Conservation (phyloP, 495 filamentous ascomycete species). For the Hypoxylon intermedium region DNA sequence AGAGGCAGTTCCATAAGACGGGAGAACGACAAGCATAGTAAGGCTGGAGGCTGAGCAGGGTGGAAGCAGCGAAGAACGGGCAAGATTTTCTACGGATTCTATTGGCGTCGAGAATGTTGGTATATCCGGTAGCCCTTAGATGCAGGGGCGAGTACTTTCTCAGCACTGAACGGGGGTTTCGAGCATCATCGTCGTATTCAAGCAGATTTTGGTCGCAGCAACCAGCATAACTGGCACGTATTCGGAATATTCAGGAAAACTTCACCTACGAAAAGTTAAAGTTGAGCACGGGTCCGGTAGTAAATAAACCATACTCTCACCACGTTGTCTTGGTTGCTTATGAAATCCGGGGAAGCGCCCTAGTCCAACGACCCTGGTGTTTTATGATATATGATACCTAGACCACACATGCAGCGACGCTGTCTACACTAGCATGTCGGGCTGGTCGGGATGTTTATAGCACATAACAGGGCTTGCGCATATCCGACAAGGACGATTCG, state of each 20-base stretch:
- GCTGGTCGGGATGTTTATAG: too few relatives aligned
- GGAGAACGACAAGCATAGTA: conserved; percentile 25
- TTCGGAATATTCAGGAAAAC: conserved; percentile 18
- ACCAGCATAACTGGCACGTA: background rate
- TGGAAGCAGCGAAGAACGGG: conserved; percentile 12
- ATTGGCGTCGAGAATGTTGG: conserved; percentile 1
- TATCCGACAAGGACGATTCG: conserved; percentile 9
- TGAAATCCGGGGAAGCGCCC: conserved; percentile 20
- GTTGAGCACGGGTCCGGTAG: conserved; percentile 1
- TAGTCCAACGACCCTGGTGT: conserved; percentile 17
- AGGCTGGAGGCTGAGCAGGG: conserved; percentile 30
- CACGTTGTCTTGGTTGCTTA: conserved; percentile 6
- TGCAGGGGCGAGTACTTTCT: background rate
- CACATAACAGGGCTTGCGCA: conserved; percentile 16
- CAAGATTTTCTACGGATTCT: conserved; percentile 4
- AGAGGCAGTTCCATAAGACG: conserved; percentile 9
- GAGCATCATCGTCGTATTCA: background rate
- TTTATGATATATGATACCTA: conserved; percentile 3
- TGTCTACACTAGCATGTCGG: too few relatives aligned
- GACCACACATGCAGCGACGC: background rate
- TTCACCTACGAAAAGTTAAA: conserved; percentile 14
- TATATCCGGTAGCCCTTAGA: background rate
- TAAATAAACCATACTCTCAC: conserved; percentile 15
- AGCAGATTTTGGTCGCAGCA: background rate
- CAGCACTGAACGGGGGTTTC: conserved; percentile 10